Base-by-base conservation (phyloP, 768 basidiomycete species). In the Leccinellum rugosiceps region DNA sequence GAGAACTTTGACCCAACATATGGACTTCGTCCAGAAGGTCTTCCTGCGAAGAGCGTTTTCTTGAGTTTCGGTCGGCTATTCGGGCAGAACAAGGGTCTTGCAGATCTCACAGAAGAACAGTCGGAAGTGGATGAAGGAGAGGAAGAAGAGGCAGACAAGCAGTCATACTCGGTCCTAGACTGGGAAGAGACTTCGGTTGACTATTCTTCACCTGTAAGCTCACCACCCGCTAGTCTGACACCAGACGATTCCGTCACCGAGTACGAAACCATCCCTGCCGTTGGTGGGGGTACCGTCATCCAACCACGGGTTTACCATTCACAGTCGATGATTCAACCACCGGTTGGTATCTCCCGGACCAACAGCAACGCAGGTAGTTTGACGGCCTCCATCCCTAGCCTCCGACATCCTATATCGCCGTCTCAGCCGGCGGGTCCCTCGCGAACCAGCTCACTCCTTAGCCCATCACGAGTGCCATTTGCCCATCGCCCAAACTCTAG, bases 1-100 rank as follows among this genome's bases (percentile, higher is more conserved):
- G 94, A 97, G 74, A 86, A 90, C 59, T 97, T 91, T 71, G 96
- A 98, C 66, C 96, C 94, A 1, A 98, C 96, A 0, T 98, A 99
- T 67, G 96, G 96, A 15, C 77, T 98, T 13, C 87, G 96, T 25
- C 93, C 94, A 0, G 95, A 98, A 67, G 90, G 92, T 2, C 77
- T 96, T 2, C 94, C 94, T 0, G 80, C 82, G 1, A 95, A 93
- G 74, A 88, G 87, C 58, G 82, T 86, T 4, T 97, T 95, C 71
- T 79, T 81, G 46, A 82, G 82, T 7, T 94, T 97, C 62, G 84
- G 88, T 21, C 83, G 80, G 38, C 75, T 95, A 9, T 95, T 90
- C 59, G 74, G 75, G 8, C 81, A 81, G 4, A 83, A 82, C 60
- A 86, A 82, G 62, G 86, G 87, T 30, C 81, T 94, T 6, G 90